phyloP scores from a whole-genome alignment of 768 basidiomycete species.

The Pulveroboletus sp. region DNA sequence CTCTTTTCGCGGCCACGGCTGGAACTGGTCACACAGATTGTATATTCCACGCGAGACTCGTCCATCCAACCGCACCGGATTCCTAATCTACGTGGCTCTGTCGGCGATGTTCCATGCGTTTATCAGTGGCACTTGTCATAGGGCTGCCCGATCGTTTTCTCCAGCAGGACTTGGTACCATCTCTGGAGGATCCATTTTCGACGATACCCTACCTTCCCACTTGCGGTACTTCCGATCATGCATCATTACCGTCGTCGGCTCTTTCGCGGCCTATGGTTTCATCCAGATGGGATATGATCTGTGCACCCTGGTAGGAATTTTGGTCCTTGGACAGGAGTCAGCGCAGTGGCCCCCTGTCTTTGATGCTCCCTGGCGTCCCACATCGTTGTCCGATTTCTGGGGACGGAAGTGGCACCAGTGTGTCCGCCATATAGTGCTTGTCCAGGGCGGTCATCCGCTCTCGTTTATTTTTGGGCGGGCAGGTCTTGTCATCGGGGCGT shows the following conservation, averaged over 20 bases:
- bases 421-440: conserved; percentile 20
- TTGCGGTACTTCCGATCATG: too few species aligned
- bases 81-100: background rate
- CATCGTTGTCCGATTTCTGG: conserved; percentile 35
- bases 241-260: too few species aligned
- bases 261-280: too few species aligned
- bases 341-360: conserved; percentile 31
- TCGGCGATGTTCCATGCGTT: background rate
- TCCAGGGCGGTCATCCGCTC: too few species aligned
- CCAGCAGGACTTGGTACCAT: background rate
- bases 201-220: too few species aligned
- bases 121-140: too few species aligned
- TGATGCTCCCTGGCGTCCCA: conserved; percentile 30
- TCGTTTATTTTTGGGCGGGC: too few species aligned
- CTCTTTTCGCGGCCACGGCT: background rate
- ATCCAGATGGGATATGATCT: too few species aligned
- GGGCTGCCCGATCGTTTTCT: background rate
- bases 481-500: too few species aligned
- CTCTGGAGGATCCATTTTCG: background rate
- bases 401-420: conserved; percentile 35
- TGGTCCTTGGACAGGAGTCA: conserved; percentile 24
- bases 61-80: background rate
- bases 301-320: background rate
- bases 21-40: background rate
- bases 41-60: background rate